Evolutionary conservation across 192 early-diverging fungal genomes (phyloP), one percentile per base, ranked within the genome.

Genomic region (Spinellus fusiger): DNA sequence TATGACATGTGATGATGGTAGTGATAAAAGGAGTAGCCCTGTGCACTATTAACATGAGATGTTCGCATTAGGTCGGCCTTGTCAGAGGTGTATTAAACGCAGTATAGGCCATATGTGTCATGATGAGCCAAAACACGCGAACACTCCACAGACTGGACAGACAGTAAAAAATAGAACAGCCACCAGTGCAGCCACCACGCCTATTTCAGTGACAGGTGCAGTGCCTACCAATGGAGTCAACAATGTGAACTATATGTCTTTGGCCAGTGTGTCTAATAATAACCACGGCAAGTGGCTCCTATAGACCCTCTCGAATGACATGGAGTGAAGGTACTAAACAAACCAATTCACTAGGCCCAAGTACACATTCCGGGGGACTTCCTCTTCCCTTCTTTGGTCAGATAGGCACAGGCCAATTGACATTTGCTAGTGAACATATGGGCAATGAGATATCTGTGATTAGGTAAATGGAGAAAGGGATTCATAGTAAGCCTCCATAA

Each of bases 1-100:
- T 69, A 98, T 98, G 95, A 94, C 94, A 15, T 98, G 95, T 74
- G 92, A 92, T 63, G 84, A 89, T 71, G 80, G 84, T 86, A 73
- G 56, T 65, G 5, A 31, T 32, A 54, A 33, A 54, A 2, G 37
- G 3, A 15, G 18, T 20, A 54, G 28, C 28, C 28, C 23, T 23
- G 34, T n/a, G n/a, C n/a, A n/a, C n/a, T n/a, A n/a, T n/a, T n/a
- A n/a, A n/a, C n/a, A n/a, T n/a, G n/a, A n/a, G n/a, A n/a, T n/a
- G n/a, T n/a, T n/a, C n/a, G n/a, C n/a, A n/a, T 2, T 54, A 78
- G 87, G 91, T 51, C 86, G 95, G 20, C 95, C 95, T 35, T 97
- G 95, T 71, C 89, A 92, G 69, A 86, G 95, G 49, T 98, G 95
- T 64, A 91, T 98, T 55, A 93, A 94, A 69, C 86, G 95, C 37